Evolutionary conservation across 495 filamentous ascomycete genomes (phyloP), one percentile per base, ranked within the genome.

Genomic region (Peziza echinospora): DNA sequence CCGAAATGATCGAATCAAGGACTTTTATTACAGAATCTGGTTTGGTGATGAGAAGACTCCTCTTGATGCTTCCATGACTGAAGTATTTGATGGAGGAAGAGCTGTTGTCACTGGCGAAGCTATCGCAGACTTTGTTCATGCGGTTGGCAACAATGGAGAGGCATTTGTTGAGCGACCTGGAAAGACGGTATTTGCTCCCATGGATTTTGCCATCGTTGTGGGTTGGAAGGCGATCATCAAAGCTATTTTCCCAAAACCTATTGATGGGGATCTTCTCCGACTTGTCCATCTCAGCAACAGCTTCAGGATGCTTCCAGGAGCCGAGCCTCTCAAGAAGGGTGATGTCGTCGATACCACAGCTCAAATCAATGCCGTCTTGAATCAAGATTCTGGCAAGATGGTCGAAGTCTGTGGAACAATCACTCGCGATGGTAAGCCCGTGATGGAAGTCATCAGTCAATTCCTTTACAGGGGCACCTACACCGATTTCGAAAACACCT

Each of bases 141-240:
- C 89, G 39, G 89, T 97, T 49, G 85, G 89, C 40, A 97, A 97
- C 63, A 96, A 84, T 10, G 84, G 89, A 24, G 89, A 96, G 59
- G 89, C 91, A n/a, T 97, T 96, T 50, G 87, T 97, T 40, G 86
- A 96, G 48, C 76, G 87, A 21, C 87, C 87, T 41, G 91, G 85
- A 47, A 96, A 94, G 66, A 80, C 82, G 56, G 82, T 92, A 53
- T 86, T 76, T 53, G 91, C 89, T 19, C 89, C 91, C 34, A 99
- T 97, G 89, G 89, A 97, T 62, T 97, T 94, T 53, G 89, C 89
- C 47, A 96, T 97, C 50, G 89, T 97, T 22, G 84, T 92, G 16
- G 89, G 89, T 50, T 97, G 89, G 89, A 93, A 97, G 63, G 89
- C 89, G 34, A 94, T 97, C 61, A 94, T 82, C 21, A 94, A 93